Percentiles rank a stretch among this genome's conserved stretches.
These are phyloP conservation scores for Glaciozyma antarctica DNA, from an alignment of 768 basidiomycete genomes.

Conservation along the genomic window DNA sequence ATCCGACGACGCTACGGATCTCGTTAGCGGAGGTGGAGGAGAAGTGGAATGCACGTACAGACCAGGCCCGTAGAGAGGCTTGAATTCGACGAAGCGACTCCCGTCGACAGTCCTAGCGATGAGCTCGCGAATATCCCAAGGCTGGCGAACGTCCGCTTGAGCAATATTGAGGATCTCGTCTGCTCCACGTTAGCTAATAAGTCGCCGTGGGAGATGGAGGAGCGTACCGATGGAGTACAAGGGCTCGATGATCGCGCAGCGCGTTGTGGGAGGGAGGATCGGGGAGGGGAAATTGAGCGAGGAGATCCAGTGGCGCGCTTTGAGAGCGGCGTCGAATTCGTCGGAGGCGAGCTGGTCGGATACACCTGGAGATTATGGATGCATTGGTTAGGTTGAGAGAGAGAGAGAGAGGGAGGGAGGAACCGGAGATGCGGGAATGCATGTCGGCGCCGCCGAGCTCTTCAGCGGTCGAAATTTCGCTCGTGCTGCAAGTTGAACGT, in stretches of 20 bases:
- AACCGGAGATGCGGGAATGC: constrained; percentile 4
- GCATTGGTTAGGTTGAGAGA: background rate
- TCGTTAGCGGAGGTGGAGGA: background rate
- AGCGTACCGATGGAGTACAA: background rate
- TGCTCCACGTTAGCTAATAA: background rate
- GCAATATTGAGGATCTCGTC: constrained; percentile 1
- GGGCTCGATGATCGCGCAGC: background rate
- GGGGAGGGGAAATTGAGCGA: background rate
- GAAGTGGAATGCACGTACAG: background rate
- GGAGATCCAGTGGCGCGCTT: constrained; percentile 1
- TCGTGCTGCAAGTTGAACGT: background rate
- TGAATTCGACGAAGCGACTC: background rate
- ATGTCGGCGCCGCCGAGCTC: constrained; percentile 6
- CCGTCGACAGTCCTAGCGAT: background rate
- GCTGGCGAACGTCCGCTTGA: background rate
- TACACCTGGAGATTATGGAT: background rate
- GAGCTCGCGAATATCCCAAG: constrained; percentile 3
- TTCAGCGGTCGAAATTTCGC: background rate
- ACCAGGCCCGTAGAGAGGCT: constrained; percentile 2
- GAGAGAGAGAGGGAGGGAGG: background rate
- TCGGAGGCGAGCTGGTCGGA: constrained; percentile 1
- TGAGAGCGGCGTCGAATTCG: background rate
- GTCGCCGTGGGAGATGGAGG: background rate
- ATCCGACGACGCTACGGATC: background rate
- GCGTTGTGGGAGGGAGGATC: background rate